Conservation (phyloP, 148 eudicot genomes). For the Vaccinium corymbosum region DNA sequence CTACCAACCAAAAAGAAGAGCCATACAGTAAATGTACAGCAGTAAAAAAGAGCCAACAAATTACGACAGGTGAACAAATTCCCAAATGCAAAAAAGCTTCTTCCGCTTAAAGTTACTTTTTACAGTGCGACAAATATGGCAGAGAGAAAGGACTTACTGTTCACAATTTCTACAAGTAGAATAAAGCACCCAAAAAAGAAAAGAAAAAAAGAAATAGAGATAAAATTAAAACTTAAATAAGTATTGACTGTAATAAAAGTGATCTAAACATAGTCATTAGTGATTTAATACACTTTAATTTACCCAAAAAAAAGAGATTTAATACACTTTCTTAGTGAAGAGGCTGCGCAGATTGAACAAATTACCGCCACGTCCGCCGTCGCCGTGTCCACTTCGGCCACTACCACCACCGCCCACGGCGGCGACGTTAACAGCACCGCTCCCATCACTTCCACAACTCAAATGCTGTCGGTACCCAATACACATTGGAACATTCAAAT, state of each 20-base stretch:
- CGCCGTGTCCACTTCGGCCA: slow-evolving; percentile 29
- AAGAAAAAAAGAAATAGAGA: background rate
- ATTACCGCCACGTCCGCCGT: slow-evolving; percentile 43
- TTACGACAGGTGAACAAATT: background rate
- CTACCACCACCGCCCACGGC: slow-evolving; percentile 14
- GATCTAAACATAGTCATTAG: background rate
- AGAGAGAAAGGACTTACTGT: background rate
- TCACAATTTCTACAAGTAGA: background rate
- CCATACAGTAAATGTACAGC: background rate
- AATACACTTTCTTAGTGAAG: slow-evolving; percentile 69
- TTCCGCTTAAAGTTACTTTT: background rate
- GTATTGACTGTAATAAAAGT: background rate
- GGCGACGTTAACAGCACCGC: slow-evolving; percentile 17
- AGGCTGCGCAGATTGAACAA: slow-evolving; percentile 61
- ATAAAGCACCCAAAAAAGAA: background rate
- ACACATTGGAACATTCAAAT: slow-evolving; percentile 71
- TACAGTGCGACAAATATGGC: background rate
- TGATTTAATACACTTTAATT: background rate
- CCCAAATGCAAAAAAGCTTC: background rate
- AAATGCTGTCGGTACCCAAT: slow-evolving; percentile 54
- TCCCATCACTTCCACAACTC: slow-evolving; percentile 51
- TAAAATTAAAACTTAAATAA: background rate
- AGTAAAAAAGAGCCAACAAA: background rate
- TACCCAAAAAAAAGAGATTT: background rate
- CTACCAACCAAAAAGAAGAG: background rate